Evolutionary conservation across 73 alveolate genomes (phyloP).

Genomic region (Loxodes magnus): DNA sequence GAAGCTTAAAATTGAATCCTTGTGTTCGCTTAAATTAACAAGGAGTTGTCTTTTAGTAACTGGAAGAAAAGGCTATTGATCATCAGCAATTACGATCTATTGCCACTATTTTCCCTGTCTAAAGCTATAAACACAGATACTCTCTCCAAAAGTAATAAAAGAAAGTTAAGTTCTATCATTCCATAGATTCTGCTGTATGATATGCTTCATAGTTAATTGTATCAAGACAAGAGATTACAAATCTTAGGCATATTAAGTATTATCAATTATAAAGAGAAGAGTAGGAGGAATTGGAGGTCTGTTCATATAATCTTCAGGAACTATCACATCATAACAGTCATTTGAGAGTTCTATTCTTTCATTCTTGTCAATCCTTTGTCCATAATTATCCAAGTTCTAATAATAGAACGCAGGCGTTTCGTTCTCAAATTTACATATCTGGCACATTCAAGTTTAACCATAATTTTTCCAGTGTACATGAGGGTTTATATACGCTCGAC

Average conservation of each 20-base stretch:
- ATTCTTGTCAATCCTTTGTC: conserved; percentile 52
- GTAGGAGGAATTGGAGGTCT: conserved; percentile 90
- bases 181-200: conserved; percentile 58
- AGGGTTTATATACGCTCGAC: conserved; percentile 91
- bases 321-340: conserved; percentile 81
- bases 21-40: no score
- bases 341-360: conserved; percentile 67
- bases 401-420: conserved; percentile 46
- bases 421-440: conserved; percentile 63
- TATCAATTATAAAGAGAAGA: conserved; percentile 81
- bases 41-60: no score
- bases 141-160: conserved; percentile 71
- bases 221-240: conserved; percentile 61
- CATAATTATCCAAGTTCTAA: conserved; percentile 39
- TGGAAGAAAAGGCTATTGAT: conserved; percentile 48
- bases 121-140: conserved; percentile 75
- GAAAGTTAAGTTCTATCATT: conserved; percentile 59
- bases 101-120: conserved; percentile 66
- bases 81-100: conserved; percentile 63
- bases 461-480: conserved; percentile 58
- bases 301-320: conserved; percentile 63
- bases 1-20: no score
- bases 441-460: conserved; percentile 72
- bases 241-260: conserved; percentile 62
- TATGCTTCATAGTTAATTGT: conserved; percentile 51